Conservation (phyloP, 1,284 basidiomycete species). For the Hortiboletus rubellus region DNA sequence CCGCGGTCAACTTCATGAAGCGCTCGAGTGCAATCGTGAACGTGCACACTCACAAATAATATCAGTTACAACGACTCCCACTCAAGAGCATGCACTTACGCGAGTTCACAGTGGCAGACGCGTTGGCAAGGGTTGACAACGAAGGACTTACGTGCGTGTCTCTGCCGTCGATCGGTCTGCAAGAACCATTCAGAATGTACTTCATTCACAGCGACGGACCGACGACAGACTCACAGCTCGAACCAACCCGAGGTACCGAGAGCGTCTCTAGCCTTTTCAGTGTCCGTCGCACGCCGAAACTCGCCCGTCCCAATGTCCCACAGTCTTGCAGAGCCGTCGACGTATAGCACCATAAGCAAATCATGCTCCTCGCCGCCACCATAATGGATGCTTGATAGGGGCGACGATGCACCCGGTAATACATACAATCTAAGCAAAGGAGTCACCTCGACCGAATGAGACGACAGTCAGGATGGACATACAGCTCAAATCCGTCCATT, state of each 20-base stretch:
- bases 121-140: slow-evolving; percentile 24
- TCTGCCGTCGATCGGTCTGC: slow-evolving; percentile 27
- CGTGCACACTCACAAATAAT: slow-evolving; percentile 39
- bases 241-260: slow-evolving; percentile 71
- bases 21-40: slow-evolving; percentile 48
- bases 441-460: background rate
- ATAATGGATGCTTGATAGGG: slow-evolving; percentile 65
- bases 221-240: slow-evolving; percentile 52
- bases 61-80: background rate
- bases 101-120: slow-evolving; percentile 19
- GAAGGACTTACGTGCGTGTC: slow-evolving; percentile 25
- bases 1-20: slow-evolving; percentile 47
- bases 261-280: slow-evolving; percentile 77
- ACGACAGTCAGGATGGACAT: slow-evolving; percentile 31
- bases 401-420: slow-evolving; percentile 73
- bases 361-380: slow-evolving; percentile 49
- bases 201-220: background rate
- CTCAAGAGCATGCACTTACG: slow-evolving; percentile 16
- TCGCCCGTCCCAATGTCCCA: slow-evolving; percentile 90
- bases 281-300: slow-evolving; percentile 80
- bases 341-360: slow-evolving; percentile 78
- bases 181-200: background rate
- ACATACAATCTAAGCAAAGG: slow-evolving; percentile 59
- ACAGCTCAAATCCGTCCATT: slow-evolving; percentile 79
- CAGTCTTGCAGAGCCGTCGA: slow-evolving; percentile 73